Percentiles rank a stretch among this genome's conserved stretches.
phyloP scores from a whole-genome alignment of 306 rosid genomes.

The Herpetospermum pedunculosum region DNA sequence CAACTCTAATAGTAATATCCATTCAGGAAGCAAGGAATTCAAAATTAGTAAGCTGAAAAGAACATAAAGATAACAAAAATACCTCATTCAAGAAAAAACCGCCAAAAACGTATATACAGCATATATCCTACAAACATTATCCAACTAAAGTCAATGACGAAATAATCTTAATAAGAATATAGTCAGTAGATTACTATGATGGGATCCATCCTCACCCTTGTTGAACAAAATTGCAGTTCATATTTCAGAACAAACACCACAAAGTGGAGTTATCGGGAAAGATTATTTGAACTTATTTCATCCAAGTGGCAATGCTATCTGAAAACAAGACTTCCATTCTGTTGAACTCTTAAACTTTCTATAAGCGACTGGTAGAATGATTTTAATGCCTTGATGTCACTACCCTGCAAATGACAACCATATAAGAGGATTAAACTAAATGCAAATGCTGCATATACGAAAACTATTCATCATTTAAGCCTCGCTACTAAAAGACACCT shows the following conservation, averaged over 20 bases:
- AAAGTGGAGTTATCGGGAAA: conserved; percentile 14
- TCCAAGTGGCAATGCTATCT: conserved; percentile 59
- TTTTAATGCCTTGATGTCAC: conserved; percentile 68
- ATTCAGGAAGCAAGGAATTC: conserved; percentile 21
- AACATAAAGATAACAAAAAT: background rate
- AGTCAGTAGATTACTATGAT: background rate
- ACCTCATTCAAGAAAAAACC: conserved; percentile 37
- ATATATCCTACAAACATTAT: conserved; percentile 40
- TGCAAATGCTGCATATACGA: background rate
- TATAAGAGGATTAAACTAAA: background rate
- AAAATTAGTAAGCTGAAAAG: background rate
- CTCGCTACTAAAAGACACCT: background rate
- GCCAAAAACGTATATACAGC: conserved; percentile 53
- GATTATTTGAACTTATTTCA: conserved; percentile 2
- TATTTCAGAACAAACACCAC: conserved; percentile 19
- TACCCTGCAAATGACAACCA: conserved; percentile 48
- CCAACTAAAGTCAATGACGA: background rate
- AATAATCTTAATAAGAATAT: background rate
- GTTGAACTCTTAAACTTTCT: conserved; percentile 74
- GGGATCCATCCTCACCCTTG: conserved; percentile 30
- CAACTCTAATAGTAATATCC: conserved; percentile 4
- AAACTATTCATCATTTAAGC: background rate
- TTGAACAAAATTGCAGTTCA: conserved; percentile 28
- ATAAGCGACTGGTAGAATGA: conserved; percentile 64
- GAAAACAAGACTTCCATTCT: conserved; percentile 73